Conservation (phyloP, 805 yeast species). For the Schwanniomyces vanrijiae region DNA sequence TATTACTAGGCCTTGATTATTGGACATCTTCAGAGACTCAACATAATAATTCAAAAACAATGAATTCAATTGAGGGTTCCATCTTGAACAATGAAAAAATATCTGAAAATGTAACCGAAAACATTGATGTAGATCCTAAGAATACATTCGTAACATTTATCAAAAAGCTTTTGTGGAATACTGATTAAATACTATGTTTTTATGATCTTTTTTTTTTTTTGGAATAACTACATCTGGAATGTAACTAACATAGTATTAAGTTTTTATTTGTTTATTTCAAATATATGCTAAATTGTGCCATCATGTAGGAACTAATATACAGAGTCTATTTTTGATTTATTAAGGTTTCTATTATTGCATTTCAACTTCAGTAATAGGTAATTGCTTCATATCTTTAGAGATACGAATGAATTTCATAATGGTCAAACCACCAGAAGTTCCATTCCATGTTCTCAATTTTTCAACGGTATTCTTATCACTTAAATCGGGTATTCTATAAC, state of each 20-base stretch:
- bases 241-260: background rate
- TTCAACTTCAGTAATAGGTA: conserved; percentile 22
- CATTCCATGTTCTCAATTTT: conserved; percentile 72
- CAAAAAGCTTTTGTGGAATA: background rate
- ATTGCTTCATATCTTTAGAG: conserved; percentile 24
- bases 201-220: background rate
- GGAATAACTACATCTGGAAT: background rate
- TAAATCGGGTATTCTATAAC: conserved; percentile 72
- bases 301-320: conserved; percentile 1
- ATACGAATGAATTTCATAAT: conserved; percentile 51
- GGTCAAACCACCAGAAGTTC: conserved; percentile 75
- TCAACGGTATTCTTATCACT: conserved; percentile 58
- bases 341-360: conserved; percentile 9
- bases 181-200: background rate
- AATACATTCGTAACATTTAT: background rate
- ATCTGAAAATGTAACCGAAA: background rate
- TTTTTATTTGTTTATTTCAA: background rate
- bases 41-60: background rate
- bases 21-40: conserved; percentile 9
- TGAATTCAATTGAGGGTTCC: background rate
- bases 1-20: conserved; percentile 20
- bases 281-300: background rate
- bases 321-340: background rate
- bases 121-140: background rate
- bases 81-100: background rate